Evolutionary conservation across 805 yeast genomes (phyloP).

Genomic region (Pichia kluyveri): DNA sequence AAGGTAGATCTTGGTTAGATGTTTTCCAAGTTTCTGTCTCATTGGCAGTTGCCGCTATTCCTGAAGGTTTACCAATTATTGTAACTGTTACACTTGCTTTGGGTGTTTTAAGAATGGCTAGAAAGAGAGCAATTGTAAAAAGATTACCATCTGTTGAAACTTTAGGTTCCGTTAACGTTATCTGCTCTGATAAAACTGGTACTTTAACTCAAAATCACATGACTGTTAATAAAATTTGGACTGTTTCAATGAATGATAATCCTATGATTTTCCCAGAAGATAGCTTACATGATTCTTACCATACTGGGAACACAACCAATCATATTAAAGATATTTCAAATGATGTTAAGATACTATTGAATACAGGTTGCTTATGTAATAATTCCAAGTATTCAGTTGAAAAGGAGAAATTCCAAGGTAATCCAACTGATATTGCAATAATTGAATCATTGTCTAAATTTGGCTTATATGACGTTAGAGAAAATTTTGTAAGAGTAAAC

Average conservation of each 20-base stretch:
- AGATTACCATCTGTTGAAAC: slow-evolving; percentile 94
- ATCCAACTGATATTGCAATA: slow-evolving; percentile 91
- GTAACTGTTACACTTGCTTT: slow-evolving; percentile 95
- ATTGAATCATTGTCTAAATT: slow-evolving; percentile 65
- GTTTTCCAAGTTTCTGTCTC: slow-evolving; percentile 98
- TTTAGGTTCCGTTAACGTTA: slow-evolving; percentile 87
- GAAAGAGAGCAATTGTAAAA: slow-evolving; percentile 86
- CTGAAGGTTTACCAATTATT: slow-evolving; percentile 96
- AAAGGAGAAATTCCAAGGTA: slow-evolving; percentile 68
- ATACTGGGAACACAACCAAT: slow-evolving; percentile 21
- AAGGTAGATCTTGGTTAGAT: slow-evolving; percentile 93
- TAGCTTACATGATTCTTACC: slow-evolving; percentile 25
- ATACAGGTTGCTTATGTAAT: slow-evolving; percentile 66
- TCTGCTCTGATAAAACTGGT: slow-evolving; percentile 88
- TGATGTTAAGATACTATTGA: slow-evolving; percentile 48
- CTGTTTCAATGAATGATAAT: slow-evolving; percentile 44
- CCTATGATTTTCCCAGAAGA: slow-evolving; percentile 3
- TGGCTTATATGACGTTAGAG: slow-evolving; percentile 64
- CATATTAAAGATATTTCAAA: slow-evolving; percentile 38
- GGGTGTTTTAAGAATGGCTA: slow-evolving; percentile 95
- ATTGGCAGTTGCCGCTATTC: slow-evolving; percentile 97
- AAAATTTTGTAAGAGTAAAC: slow-evolving; percentile 44
- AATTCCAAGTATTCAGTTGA: slow-evolving; percentile 64
- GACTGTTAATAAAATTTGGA: slow-evolving; percentile 82
- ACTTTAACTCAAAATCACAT: slow-evolving; percentile 85